A percentile compares a stretch with the other conserved stretches of the same genome.
phyloP scores from a whole-genome alignment of 1,139 yeast species.

The Kurtzmaniella quercitrusa region DNA sequence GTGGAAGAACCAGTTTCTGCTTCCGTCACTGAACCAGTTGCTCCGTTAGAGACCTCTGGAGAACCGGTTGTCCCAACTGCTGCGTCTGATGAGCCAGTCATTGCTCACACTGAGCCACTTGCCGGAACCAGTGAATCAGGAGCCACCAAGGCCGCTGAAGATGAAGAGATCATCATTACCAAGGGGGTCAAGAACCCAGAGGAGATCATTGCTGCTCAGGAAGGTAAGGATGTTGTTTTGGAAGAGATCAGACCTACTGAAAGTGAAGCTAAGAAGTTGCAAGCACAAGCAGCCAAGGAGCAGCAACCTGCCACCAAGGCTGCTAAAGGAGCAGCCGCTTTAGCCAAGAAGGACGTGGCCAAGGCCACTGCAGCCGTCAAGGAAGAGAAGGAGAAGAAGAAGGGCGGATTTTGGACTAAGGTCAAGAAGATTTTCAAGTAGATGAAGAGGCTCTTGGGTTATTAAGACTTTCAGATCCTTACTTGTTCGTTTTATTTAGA shows the following conservation, averaged over 20 bases:
- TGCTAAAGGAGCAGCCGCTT: conserved; percentile 6
- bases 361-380: conserved; percentile 10
- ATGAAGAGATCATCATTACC: conserved; percentile 38
- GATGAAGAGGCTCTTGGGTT: conserved; percentile 1
- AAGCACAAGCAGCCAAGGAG: conserved; percentile 27
- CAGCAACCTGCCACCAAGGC: conserved; percentile 9
- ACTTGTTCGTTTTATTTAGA: not conserved
- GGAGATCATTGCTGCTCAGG: conserved; percentile 34
- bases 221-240: conserved; percentile 34
- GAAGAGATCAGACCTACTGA: conserved; percentile 44
- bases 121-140: conserved; percentile 7
- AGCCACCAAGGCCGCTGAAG: conserved; percentile 13
- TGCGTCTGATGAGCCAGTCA: conserved; percentile 3
- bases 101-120: not conserved
- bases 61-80: not conserved
- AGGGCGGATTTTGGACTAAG: conserved; percentile 41
- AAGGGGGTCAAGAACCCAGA: conserved; percentile 32
- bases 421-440: conserved; percentile 41
- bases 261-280: conserved; percentile 31
- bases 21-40: too few relatives aligned
- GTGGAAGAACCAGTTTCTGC: conserved; percentile 2
- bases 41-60: too few relatives aligned
- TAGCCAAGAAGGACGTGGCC: conserved; percentile 15
- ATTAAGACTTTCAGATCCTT: not conserved
- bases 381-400: conserved; percentile 32